Base-by-base conservation (phyloP, 2,329 filamentous ascomycete species). In the Aureobasidium sp. region DNA sequence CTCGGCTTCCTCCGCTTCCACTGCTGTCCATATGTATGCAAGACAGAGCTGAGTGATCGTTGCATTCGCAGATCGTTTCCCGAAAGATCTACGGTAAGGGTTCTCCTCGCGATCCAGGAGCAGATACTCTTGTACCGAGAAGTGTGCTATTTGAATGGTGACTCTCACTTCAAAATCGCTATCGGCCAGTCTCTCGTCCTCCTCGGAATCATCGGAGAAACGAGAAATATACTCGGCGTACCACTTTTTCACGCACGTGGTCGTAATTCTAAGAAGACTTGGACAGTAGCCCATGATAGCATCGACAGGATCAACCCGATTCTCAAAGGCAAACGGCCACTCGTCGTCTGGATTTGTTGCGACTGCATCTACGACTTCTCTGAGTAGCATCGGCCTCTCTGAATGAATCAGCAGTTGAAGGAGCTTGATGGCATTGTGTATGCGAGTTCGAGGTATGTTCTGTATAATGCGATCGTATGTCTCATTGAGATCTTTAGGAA, bases 341-440 rank as follows among this genome's bases (percentile, higher is more conserved):
- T 40, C 15, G 4, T 13, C 4, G 15, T 40, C 15, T 16, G 51
- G 33, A 2, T 40, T 33, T 27, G 33, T 55, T 4, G 51, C 51
- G n/a, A 55, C 23, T 16, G 23, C 51, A n/a, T 55, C 51, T 11
- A 55, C 15, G 2, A 40, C 9, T 27, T 55, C 51, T 18, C 10
- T n/a, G 10, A 40, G 33, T 13, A 15, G 23, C 7, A 40, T 10
- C 15, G 51, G 51, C 8, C 33, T n/a, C 2, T 40, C 13, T 4
- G 51, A 55, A 3, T 40, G 40, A 16, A n/a, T 13, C 18, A 55
- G 51, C 11, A 55, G 23, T 31, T 55, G 51, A 5, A 55, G 33
- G 54, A 66, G 72, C 51, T 36, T 58, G 25, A 33, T 66, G 66
- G 33, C 47, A 50, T 42, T 59, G 27, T 36, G 51, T n/a, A 54